Conservation (phyloP, 305 asterid genomes). For the Fraxinus angustifolia region DNA sequence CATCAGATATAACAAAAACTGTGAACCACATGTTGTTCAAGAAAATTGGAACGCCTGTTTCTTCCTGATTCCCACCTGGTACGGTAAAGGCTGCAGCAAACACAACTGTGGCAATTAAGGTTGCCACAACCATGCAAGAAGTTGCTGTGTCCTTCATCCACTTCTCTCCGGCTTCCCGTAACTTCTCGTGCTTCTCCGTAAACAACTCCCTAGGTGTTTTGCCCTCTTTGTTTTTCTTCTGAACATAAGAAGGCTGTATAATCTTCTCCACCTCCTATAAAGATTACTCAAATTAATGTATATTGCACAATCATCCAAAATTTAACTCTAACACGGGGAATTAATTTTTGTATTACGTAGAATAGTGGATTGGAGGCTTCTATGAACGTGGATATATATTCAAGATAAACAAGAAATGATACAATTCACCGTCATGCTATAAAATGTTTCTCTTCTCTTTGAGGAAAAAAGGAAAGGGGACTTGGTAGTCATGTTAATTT, state of each 20-base stretch:
- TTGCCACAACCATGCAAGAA: constrained; percentile 34
- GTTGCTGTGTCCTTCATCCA: constrained; percentile 41
- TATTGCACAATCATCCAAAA: background rate
- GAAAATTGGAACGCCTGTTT: constrained; percentile 26
- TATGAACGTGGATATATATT: background rate
- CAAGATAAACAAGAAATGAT: background rate
- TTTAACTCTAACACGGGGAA: background rate
- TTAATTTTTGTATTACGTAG: background rate
- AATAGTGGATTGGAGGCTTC: too few species aligned
- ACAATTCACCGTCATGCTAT: background rate
- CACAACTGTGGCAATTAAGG: constrained; percentile 32
- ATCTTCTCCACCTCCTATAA: constrained; percentile 26
- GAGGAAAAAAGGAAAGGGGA: background rate
- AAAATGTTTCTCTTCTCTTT: background rate
- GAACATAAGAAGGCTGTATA: background rate
- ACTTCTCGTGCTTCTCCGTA: constrained; percentile 14
- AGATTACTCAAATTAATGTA: background rate
- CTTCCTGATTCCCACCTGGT: constrained; percentile 31
- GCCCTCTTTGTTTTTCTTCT: constrained; percentile 5
- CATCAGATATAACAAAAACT: too few species aligned
- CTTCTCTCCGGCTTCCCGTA: constrained; percentile 27
- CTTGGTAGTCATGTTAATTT: background rate
- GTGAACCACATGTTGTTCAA: background rate
- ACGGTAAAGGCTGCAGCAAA: constrained; percentile 34
- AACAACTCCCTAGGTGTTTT: constrained; percentile 22